Evolutionary conservation across 352 stramenopile species (phyloP).

Genomic region (Pythium volutum): DNA sequence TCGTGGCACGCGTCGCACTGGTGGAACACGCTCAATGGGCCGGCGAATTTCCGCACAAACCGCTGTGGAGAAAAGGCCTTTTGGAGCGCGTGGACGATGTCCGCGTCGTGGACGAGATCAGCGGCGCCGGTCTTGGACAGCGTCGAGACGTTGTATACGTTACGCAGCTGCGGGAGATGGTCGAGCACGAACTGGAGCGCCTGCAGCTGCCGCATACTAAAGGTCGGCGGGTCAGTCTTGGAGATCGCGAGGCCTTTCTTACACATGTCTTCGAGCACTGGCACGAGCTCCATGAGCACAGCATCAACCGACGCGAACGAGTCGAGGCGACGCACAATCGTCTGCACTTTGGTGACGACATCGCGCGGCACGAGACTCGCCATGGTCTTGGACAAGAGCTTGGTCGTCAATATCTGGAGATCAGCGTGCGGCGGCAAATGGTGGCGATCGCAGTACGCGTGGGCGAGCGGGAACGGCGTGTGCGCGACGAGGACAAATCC

Average conservation of each 20-base stretch:
- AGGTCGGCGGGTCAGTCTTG: conserved; percentile 51
- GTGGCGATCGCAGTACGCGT: conserved; percentile 75
- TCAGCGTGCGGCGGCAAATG: conserved; percentile 39
- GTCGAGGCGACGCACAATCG: conserved; percentile 39
- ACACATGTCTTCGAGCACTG: conserved; percentile 47
- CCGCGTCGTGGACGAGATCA: conserved; percentile 43
- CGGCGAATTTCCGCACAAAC: conserved; percentile 54
- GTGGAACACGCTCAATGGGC: conserved; percentile 53
- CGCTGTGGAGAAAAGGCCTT: conserved; percentile 50
- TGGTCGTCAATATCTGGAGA: conserved; percentile 30
- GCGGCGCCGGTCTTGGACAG: conserved; percentile 18
- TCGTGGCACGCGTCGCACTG: conserved; percentile 64
- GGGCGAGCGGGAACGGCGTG: conserved; percentile 35
- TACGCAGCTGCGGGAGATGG: conserved; percentile 60
- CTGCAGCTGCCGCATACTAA: conserved; percentile 61
- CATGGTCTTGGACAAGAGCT: conserved; percentile 55
- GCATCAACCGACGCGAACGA: conserved; percentile 37
- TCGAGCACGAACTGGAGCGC: conserved; percentile 66
- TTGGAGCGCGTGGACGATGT: conserved; percentile 49
- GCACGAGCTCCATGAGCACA: conserved; percentile 40
- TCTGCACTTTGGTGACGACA: conserved; percentile 40
- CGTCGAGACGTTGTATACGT: conserved; percentile 37
- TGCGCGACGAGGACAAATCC: conserved; percentile 8
- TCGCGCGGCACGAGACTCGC: conserved; percentile 37
- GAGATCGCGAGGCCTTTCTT: conserved; percentile 44